Conservation (phyloP, 1,139 yeast genomes). For the Yamadazyma sp. region DNA sequence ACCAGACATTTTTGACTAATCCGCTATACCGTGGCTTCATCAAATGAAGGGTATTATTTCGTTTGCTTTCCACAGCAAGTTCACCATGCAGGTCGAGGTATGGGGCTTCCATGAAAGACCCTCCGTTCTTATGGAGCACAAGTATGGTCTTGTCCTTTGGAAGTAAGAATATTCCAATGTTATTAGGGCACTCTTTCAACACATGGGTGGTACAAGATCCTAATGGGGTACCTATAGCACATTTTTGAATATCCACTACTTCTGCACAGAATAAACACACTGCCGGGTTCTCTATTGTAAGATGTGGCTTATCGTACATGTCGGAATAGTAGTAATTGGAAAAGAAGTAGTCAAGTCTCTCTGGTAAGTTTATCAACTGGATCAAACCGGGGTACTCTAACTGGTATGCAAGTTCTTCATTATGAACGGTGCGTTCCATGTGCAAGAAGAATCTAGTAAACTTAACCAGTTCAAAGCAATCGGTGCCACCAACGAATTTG, state of each 20-base stretch:
- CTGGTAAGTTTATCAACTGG: conserved; percentile 59
- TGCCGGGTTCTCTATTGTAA: conserved; percentile 71
- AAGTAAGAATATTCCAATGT: conserved; percentile 74
- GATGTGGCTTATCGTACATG: conserved; percentile 39
- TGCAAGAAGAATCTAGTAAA: conserved; percentile 22
- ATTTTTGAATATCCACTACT: conserved; percentile 64
- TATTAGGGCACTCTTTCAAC: conserved; percentile 63
- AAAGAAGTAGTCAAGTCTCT: conserved; percentile 70
- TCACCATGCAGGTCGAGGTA: conserved; percentile 89
- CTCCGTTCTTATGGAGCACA: conserved; percentile 66
- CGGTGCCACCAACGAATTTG: conserved; percentile 15
- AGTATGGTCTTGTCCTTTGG: conserved; percentile 76
- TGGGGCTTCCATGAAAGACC: conserved; percentile 84
- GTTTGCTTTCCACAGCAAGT: conserved; percentile 69
- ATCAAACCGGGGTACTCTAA: conserved; percentile 71
- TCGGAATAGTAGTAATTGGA: conserved; percentile 54
- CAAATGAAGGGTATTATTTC: conserved; percentile 71
- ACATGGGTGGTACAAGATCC: conserved; percentile 74
- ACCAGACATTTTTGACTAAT: conserved; percentile 68
- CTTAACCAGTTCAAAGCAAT: conserved; percentile 16
- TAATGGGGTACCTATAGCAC: conserved; percentile 46
- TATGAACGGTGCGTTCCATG: conserved; percentile 1
- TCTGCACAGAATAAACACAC: conserved; percentile 82
- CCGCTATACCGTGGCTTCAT: conserved; percentile 65
- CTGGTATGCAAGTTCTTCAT: conserved; percentile 8